These are phyloP conservation scores for Trypanosoma congolense DNA, from an alignment of 208 protist genomes.

Conservation along the genomic window DNA sequence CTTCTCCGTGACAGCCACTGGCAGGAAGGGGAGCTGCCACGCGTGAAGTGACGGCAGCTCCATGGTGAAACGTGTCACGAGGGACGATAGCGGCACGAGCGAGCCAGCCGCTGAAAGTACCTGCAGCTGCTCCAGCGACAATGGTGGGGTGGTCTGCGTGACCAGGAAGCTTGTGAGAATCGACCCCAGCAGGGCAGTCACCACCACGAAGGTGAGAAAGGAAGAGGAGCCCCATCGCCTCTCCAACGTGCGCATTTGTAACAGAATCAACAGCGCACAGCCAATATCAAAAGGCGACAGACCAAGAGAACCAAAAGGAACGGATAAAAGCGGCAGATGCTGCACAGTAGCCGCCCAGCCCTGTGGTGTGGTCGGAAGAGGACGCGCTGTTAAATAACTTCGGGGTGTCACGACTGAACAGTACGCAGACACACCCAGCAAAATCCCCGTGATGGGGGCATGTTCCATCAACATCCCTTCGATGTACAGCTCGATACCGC, in stretches of 20 bases:
- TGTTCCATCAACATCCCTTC: constrained; percentile 48
- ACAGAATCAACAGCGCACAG: constrained; percentile 27
- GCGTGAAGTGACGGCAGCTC: constrained; percentile 40
- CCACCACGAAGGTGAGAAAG: constrained; percentile 51
- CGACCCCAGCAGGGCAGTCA: constrained; percentile 31
- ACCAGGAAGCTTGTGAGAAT: constrained; percentile 36
- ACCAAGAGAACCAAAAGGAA: constrained; percentile 51
- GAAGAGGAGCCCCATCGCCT: constrained; percentile 57
- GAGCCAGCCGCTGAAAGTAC: constrained; percentile 46
- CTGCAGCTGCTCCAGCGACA: constrained; percentile 41
- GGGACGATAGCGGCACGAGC: constrained; percentile 41
- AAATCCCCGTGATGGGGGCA: constrained; percentile 52
- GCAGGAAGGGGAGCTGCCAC: constrained; percentile 26
- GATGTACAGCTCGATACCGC: too few species aligned
- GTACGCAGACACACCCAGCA: constrained; percentile 35
- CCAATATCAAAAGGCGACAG: constrained; percentile 34
- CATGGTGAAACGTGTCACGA: constrained; percentile 31
- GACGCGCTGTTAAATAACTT: constrained; percentile 21
- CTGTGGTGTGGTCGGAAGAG: not conserved
- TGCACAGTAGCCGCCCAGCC: constrained; percentile 18
- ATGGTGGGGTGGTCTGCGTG: constrained; percentile 24
- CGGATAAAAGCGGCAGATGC: constrained; percentile 28
- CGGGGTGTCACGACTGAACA: constrained; percentile 27
- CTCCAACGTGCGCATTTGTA: constrained; percentile 56
- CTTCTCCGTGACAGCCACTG: constrained; percentile 33